Conservation (phyloP, 2,329 filamentous ascomycete species). For the Didymella pomorum region DNA sequence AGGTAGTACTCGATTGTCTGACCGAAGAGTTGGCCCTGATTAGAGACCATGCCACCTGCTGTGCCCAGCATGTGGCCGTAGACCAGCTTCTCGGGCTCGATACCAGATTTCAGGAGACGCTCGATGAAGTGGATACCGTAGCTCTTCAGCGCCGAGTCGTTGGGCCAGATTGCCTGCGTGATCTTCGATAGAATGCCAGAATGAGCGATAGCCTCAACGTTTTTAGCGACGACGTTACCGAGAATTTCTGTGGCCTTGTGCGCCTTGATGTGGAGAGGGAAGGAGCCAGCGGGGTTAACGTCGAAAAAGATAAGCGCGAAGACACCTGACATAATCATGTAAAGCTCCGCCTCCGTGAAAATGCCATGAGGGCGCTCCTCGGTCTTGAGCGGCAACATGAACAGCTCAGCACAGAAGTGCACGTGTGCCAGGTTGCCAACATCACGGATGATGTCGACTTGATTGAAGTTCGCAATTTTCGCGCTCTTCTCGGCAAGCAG, state of each 20-base stretch:
- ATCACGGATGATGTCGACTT: constrained; percentile 74
- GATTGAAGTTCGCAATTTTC: constrained; percentile 66
- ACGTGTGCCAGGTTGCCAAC: constrained; percentile 63
- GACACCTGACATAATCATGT: constrained; percentile 61
- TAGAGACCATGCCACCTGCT: constrained; percentile 62
- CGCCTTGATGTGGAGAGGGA: constrained; percentile 60
- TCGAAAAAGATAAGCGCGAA: constrained; percentile 65
- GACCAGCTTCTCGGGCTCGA: constrained; percentile 60
- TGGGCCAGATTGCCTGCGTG: constrained; percentile 52
- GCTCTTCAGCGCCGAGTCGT: constrained; percentile 55
- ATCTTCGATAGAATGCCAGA: constrained; percentile 53
- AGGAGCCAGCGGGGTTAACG: constrained; percentile 61
- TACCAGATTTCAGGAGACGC: constrained; percentile 58
- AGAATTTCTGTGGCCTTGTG: constrained; percentile 58
- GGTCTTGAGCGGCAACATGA: constrained; percentile 64
- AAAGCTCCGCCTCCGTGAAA: constrained; percentile 63
- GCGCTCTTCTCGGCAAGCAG: constrained; percentile 72
- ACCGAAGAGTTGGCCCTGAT: constrained; percentile 65
- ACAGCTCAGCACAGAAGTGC: constrained; percentile 63
- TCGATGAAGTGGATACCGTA: constrained; percentile 66
- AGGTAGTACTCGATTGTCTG: constrained; percentile 67
- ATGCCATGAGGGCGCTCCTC: constrained; percentile 59
- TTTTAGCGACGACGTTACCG: constrained; percentile 59
- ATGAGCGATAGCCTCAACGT: constrained; percentile 57
- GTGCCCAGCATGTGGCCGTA: constrained; percentile 67